These are phyloP conservation scores for Lasiodiplodia sp. DNA, from an alignment of 2,329 filamentous ascomycete species.

Conservation along the genomic window DNA sequence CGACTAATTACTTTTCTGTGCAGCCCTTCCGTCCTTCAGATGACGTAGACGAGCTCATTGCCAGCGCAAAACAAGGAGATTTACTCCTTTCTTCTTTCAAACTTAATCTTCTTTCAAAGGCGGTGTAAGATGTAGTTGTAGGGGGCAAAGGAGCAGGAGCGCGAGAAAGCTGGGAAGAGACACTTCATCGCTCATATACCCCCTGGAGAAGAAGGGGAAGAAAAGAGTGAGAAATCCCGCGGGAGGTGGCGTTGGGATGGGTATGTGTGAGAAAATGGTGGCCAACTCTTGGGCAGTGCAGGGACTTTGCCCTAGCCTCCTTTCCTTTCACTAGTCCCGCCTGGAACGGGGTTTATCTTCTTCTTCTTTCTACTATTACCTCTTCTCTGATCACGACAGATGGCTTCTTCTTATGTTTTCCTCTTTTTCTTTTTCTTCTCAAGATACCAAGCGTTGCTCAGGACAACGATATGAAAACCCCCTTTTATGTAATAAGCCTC, in stretches of 20 bases:
- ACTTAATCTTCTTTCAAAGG: background rate
- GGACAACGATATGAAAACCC: background rate
- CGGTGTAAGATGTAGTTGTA: background rate
- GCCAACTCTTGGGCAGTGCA: background rate
- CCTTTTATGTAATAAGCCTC: background rate
- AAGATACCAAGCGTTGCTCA: slow-evolving; percentile 5
- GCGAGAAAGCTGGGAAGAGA: background rate
- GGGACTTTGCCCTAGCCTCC: slow-evolving; percentile 1
- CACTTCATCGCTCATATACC: background rate
- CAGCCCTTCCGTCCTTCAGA: slow-evolving; percentile 27
- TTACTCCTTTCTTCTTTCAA: background rate
- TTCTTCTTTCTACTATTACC: background rate
- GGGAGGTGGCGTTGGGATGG: background rate
- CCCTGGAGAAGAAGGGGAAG: background rate
- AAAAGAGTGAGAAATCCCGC: background rate
- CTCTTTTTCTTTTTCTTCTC: background rate
- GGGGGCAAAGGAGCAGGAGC: background rate
- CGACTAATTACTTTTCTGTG: background rate
- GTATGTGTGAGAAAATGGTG: background rate
- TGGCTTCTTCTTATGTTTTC: background rate
- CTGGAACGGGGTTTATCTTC: background rate
- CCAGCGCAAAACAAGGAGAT: background rate
- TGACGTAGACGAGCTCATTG: slow-evolving; percentile 1
- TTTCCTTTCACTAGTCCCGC: background rate
- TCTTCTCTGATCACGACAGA: slow-evolving; percentile 1